Percentiles rank a stretch among this genome's conserved stretches.
phyloP scores from a whole-genome alignment of 164 flowering plant species.

The Vitis amurensis region DNA sequence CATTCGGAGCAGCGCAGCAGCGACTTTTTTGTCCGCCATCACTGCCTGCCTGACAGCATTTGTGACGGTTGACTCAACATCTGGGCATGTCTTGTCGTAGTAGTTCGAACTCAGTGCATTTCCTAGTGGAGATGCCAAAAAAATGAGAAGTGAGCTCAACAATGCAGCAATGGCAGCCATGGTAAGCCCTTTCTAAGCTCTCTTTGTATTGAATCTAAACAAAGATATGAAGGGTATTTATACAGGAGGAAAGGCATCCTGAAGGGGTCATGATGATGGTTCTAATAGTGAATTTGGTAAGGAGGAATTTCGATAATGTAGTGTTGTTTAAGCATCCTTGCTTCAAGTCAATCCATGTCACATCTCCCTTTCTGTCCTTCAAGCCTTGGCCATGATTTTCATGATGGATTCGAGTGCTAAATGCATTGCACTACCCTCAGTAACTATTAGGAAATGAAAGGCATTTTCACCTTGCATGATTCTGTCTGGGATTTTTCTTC shows the following conservation, averaged over 20 bases:
- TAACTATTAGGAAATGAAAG: too few relatives aligned
- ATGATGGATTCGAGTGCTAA: background rate
- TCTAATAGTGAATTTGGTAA: slow-evolving; percentile 2
- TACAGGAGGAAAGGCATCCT: background rate
- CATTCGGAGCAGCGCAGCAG: slow-evolving; percentile 57
- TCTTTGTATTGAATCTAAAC: background rate
- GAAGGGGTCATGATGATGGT: background rate
- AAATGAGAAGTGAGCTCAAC: slow-evolving; percentile 14
- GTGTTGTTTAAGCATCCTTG: slow-evolving; percentile 14
- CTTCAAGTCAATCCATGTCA: background rate
- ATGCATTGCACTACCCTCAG: background rate
- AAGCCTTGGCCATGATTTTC: background rate
- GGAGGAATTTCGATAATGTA: slow-evolving; percentile 4
- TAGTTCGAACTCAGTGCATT: slow-evolving; percentile 33
- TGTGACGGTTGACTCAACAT: slow-evolving; percentile 23
- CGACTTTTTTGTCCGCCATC: slow-evolving; percentile 36
- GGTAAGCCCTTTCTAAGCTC: background rate
- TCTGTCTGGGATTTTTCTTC: too few relatives aligned
- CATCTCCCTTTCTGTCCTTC: background rate
- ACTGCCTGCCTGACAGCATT: slow-evolving; percentile 25
- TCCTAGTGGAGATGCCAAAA: slow-evolving; percentile 13
- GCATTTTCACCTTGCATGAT: too few relatives aligned
- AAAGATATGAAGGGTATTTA: slow-evolving; percentile 1
- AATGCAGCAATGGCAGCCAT: slow-evolving; percentile 20
- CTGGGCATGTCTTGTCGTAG: slow-evolving; percentile 37